These are phyloP conservation scores for Rhododendron griersonianum DNA, from an alignment of 148 eudicot species.

Conservation along the genomic window DNA sequence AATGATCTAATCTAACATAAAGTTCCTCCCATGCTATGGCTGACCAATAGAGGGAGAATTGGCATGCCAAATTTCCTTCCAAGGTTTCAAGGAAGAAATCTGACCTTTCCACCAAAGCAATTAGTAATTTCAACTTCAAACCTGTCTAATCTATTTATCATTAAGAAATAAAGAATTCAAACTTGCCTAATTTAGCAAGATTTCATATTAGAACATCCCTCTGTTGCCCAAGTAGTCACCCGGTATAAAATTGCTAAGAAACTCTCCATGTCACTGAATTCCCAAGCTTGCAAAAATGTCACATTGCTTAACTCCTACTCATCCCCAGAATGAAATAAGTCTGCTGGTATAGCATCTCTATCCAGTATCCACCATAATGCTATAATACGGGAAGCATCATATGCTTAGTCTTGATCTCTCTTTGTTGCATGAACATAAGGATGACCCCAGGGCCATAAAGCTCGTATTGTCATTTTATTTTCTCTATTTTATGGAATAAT, in stretches of 20 bases:
- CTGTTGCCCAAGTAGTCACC: background rate
- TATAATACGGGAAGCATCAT: background rate
- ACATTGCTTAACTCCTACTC: background rate
- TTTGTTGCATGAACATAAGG: background rate
- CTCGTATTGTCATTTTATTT: background rate
- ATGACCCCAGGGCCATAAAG: background rate
- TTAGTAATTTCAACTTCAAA: background rate
- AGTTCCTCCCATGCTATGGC: no score
- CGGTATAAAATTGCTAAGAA: background rate
- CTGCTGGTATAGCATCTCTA: background rate
- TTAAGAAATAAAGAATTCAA: background rate
- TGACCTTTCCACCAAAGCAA: background rate
- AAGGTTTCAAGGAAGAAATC: background rate
- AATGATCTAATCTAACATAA: background rate
- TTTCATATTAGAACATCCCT: background rate
- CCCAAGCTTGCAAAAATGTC: background rate
- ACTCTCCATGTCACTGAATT: background rate
- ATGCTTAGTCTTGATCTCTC: background rate
- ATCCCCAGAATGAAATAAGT: background rate
- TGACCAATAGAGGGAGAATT: background rate
- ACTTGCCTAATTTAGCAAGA: background rate
- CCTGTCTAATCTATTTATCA: background rate
- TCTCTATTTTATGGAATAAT: background rate
- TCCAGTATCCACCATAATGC: background rate
- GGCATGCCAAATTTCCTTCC: background rate